These are phyloP conservation scores for Panicum miliaceum DNA, from an alignment of 176 grass and related monocot species.

Conservation along the genomic window DNA sequence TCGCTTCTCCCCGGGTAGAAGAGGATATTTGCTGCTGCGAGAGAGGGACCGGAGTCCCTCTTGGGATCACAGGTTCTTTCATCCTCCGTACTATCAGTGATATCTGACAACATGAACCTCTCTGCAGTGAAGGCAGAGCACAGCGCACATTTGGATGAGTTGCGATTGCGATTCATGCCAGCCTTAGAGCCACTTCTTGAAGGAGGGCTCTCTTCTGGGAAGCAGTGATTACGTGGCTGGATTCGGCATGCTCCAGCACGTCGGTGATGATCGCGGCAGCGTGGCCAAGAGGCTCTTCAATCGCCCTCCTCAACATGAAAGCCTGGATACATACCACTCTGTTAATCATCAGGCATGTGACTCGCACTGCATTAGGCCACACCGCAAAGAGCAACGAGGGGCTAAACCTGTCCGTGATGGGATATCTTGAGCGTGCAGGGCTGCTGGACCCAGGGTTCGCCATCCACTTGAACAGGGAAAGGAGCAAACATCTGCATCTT, in stretches of 20 bases:
- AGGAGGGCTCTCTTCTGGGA: slow-evolving; percentile 69
- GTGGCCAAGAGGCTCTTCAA: slow-evolving; percentile 60
- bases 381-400: neutral
- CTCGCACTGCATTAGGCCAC: neutral
- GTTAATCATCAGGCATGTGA: neutral
- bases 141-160: neutral
- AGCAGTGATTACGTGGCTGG: slow-evolving; percentile 59
- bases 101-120: neutral
- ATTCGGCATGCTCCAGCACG: slow-evolving; percentile 80
- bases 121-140: neutral
- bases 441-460: slow-evolving; percentile 74
- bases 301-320: slow-evolving; percentile 74
- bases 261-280: slow-evolving; percentile 69
- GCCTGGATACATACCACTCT: slow-evolving; percentile 36
- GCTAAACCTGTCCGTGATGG: slow-evolving; percentile 73
- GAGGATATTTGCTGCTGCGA: neutral
- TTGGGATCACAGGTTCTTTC: neutral
- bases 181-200: slow-evolving; percentile 68
- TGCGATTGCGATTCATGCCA: slow-evolving; percentile 38
- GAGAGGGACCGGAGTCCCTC: neutral
- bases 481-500: slow-evolving; percentile 56
- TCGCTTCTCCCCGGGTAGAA: neutral
- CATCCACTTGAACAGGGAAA: slow-evolving; percentile 81
- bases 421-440: slow-evolving; percentile 72
- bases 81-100: neutral